phyloP scores from a whole-genome alignment of 2,329 filamentous ascomycete species.

The Aspergillus phoenicis region DNA sequence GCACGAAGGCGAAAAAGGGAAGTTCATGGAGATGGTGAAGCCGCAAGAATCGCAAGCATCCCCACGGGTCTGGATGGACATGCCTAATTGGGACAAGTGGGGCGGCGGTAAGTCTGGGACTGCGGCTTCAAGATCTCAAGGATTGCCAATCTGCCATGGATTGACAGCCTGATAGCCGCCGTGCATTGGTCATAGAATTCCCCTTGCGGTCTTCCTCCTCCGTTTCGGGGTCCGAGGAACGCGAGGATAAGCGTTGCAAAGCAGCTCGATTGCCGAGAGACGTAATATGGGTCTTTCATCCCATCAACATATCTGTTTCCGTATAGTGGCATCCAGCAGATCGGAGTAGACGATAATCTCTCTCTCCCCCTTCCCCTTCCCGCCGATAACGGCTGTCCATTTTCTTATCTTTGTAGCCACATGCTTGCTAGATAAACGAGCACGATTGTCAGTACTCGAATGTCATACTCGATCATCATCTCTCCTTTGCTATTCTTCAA shows the following conservation, averaged over 20 bases:
- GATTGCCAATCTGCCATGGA: not conserved
- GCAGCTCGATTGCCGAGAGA: no score
- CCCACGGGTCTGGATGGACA: constrained; percentile 28
- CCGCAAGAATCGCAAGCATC: constrained; percentile 1
- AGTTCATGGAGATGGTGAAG: not conserved
- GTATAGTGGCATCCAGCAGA: no score
- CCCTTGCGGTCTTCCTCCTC: not conserved
- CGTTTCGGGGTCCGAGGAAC: constrained; percentile 3
- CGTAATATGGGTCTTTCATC: no score
- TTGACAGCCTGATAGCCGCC: not conserved
- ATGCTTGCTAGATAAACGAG: not conserved
- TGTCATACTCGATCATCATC: not conserved
- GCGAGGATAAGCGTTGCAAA: not conserved
- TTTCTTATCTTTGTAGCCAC: not conserved
- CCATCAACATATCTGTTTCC: no score
- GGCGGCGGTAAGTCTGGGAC: not conserved
- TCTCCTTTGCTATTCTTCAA: not conserved
- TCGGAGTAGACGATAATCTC: no score
- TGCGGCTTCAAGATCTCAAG: not conserved
- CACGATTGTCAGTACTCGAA: not conserved
- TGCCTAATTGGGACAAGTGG: constrained; percentile 29
- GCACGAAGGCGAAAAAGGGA: not conserved
- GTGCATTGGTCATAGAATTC: not conserved
- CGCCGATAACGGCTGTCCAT: not conserved
- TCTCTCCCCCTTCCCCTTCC: not conserved